Conservation (phyloP, 1,139 yeast genomes). For the Pichia norvegensis region DNA sequence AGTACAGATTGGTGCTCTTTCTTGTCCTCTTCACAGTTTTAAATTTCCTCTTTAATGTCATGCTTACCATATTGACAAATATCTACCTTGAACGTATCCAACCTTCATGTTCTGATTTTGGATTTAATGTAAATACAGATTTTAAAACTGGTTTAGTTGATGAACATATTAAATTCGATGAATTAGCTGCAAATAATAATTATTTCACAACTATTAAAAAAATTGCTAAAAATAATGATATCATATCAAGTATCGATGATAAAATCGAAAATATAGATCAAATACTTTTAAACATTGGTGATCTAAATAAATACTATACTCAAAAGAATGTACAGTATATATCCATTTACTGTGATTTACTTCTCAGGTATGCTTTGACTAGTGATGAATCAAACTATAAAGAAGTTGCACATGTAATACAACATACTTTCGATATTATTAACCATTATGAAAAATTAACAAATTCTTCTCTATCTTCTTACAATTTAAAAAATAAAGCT, state of each 20-base stretch:
- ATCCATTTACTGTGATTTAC: conserved; percentile 26
- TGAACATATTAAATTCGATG: conserved; percentile 24
- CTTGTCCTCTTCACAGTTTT: conserved; percentile 24
- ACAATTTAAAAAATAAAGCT: conserved; percentile 24
- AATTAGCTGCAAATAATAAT: conserved; percentile 22
- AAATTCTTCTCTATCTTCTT: conserved; percentile 17
- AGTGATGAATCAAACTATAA: conserved; percentile 13
- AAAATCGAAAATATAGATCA: conserved; percentile 12
- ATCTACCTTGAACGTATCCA: conserved; percentile 24
- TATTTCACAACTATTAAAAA: conserved; percentile 21
- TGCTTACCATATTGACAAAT: conserved; percentile 27
- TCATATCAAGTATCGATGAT: conserved; percentile 10
- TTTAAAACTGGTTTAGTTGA: conserved; percentile 28
- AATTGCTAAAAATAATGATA: conserved; percentile 19
- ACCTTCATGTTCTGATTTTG: conserved; percentile 23
- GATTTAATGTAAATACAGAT: conserved; percentile 23
- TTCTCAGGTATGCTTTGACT: conserved; percentile 27
- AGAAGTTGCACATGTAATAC: conserved; percentile 14
- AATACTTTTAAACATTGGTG: conserved; percentile 13
- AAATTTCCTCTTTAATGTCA: conserved; percentile 27
- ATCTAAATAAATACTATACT: conserved; percentile 21
- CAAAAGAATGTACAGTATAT: conserved; percentile 22
- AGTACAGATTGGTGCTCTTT: conserved; percentile 24
- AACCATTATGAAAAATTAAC: conserved; percentile 15
- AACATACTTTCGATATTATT: conserved; percentile 18